These are phyloP conservation scores for Coffea canephora DNA, from an alignment of 257 asterid genomes.

Conservation along the genomic window DNA sequence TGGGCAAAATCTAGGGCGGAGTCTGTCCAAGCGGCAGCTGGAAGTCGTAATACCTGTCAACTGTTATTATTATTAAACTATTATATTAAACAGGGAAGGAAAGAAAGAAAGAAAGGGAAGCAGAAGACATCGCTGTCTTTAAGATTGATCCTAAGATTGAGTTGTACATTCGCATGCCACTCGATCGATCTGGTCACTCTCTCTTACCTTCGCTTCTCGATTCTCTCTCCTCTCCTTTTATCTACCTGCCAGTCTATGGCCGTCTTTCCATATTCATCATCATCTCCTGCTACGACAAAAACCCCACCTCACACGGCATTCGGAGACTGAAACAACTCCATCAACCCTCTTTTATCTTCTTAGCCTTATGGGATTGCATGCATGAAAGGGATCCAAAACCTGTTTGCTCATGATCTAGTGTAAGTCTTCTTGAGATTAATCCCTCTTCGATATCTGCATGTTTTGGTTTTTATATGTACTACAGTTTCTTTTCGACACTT, in stretches of 20 bases:
- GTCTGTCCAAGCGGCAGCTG: neutral
- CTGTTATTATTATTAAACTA: too few species aligned
- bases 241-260: neutral
- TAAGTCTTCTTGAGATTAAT: slow-evolving; percentile 1
- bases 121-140: slow-evolving; percentile 24
- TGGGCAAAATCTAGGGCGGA: neutral
- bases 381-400: neutral
- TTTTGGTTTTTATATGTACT: neutral
- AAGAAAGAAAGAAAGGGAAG: neutral
- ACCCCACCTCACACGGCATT: neutral
- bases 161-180: slow-evolving; percentile 13
- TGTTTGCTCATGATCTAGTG: neutral
- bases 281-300: neutral
- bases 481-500: too few species aligned
- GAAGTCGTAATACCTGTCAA: neutral
- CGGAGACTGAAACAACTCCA: neutral
- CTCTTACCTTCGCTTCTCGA: neutral
- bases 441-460: neutral
- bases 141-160: slow-evolving; percentile 18
- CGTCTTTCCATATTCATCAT: neutral
- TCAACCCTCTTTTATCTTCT: neutral
- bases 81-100: too few species aligned
- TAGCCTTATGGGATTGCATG: neutral
- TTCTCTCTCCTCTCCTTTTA: neutral
- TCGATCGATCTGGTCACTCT: neutral